Base-by-base conservation (phyloP, 1,139 yeast genomes). In the Meyerozyma guilliermondii region DNA sequence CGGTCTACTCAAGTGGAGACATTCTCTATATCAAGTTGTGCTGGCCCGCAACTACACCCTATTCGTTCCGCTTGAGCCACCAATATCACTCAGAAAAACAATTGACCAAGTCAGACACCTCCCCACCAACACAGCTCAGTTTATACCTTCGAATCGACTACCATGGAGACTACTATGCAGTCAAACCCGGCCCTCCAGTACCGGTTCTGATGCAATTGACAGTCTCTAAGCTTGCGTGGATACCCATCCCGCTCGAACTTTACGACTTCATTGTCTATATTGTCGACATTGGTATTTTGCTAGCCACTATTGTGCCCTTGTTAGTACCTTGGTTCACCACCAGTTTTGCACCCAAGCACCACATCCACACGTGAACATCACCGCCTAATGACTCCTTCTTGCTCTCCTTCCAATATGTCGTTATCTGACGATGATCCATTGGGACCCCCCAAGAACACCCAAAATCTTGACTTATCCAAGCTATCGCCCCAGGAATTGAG, bases 401-500 rank as follows among this genome's bases (percentile, higher is more conserved):
- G 24, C 24, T 18, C n/a, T 11, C 8, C 24, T 22, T 20, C 11
- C 24, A 33, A 11, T 20, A 38, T 38, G 40, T 38, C 40, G 47
- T 45, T 49, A 14, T 38, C 43, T 13, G 77, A 71, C 50, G 77
- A 70, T 39, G 77, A 71, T 55, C 78, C 78, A 39, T 67, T 69
- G 60, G 71, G 71, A 22, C 73, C 74, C 29, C 78, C 78, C 35
- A 59, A 57, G 43, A 72, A 72, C 51, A 64, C 68, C 38, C 76
- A 71, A 53, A 62, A 73, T 48, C 54, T 80, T 39, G 87, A 82
- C 54, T 61, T 79, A 43, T 68, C 80, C 37, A 76, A 78, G 48
- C 65, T 83, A 46, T 68, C 83, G 5, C 84, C 87, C 14, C 87
- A 83, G 55, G 92, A 83, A 59, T 64, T 79, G 55, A 78, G 78